Conservation (phyloP, 345 rosid species). For the Carallia brachiata region DNA sequence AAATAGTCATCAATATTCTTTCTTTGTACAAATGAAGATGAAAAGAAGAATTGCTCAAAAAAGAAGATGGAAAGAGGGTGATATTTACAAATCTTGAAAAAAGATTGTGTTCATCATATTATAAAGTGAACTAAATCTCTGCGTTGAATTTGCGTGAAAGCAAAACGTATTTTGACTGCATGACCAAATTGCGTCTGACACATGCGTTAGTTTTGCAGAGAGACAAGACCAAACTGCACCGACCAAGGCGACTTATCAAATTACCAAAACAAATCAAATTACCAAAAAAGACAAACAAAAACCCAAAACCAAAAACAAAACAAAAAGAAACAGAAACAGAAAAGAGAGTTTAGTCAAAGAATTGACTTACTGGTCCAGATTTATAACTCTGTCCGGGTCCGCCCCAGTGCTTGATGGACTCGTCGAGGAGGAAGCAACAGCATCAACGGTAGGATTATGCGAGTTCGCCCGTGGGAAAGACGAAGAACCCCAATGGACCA, state of each 20-base stretch:
- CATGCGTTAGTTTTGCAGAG: not conserved
- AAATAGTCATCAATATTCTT: no score
- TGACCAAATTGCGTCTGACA: no score
- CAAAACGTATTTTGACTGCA: no score
- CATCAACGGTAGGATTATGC: constrained; percentile 14
- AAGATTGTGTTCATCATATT: no score
- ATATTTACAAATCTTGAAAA: no score
- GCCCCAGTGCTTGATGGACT: constrained; percentile 19
- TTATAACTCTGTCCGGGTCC: constrained; percentile 43
- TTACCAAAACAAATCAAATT: not conserved
- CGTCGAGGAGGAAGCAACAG: constrained; percentile 1
- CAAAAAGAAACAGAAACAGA: not conserved
- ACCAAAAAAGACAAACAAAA: not conserved
- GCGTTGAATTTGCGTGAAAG: no score
- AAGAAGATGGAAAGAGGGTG: no score
- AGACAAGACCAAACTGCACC: not conserved
- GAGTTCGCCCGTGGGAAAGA: no score
- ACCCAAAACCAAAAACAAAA: not conserved
- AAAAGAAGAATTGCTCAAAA: no score
- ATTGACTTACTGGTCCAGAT: constrained; percentile 61
- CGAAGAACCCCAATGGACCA: not conserved
- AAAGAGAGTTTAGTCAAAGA: not conserved
- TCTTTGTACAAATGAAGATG: no score
- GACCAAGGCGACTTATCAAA: not conserved
- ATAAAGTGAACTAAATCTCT: no score